Evolutionary conservation across 2,329 filamentous ascomycete species (phyloP).

Genomic region (Aphanocladium album): DNA sequence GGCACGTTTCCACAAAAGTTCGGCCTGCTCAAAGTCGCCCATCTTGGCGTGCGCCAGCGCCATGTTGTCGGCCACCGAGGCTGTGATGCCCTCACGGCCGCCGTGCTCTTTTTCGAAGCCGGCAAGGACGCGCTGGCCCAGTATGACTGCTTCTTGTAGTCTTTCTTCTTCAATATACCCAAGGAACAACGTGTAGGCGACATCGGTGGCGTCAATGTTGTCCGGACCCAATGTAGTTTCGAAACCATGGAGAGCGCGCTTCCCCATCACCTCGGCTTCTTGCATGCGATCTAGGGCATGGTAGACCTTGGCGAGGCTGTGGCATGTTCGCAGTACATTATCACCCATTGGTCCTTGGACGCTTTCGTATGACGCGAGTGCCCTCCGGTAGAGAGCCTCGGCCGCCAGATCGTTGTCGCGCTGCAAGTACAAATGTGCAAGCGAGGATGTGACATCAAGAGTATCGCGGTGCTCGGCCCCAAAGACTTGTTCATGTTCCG

Average conservation of each 20-base stretch:
- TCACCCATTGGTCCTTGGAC: neutral
- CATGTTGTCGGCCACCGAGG: constrained; percentile 1
- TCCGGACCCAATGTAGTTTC: neutral
- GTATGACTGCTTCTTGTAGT: neutral
- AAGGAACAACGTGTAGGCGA: constrained; percentile 7
- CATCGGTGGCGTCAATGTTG: neutral
- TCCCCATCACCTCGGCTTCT: neutral
- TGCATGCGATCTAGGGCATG: neutral
- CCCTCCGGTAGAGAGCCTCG: neutral
- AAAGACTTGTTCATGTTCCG: neutral
- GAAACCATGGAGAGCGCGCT: neutral
- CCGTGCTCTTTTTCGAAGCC: neutral
- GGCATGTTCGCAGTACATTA: neutral
- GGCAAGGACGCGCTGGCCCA: neutral
- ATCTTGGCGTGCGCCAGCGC: constrained; percentile 6
- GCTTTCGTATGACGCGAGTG: neutral
- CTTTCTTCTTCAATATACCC: neutral
- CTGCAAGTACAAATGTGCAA: neutral
- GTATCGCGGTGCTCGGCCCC: neutral
- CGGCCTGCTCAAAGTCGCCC: neutral
- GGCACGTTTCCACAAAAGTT: neutral
- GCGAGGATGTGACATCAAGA: neutral
- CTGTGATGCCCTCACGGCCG: neutral
- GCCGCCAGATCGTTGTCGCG: neutral
- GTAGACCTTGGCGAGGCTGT: constrained; percentile 7